A percentile compares a stretch with the other conserved stretches of the same genome.
phyloP scores from a whole-genome alignment of 2,329 filamentous ascomycete species.

The Aureobasidium sp. region DNA sequence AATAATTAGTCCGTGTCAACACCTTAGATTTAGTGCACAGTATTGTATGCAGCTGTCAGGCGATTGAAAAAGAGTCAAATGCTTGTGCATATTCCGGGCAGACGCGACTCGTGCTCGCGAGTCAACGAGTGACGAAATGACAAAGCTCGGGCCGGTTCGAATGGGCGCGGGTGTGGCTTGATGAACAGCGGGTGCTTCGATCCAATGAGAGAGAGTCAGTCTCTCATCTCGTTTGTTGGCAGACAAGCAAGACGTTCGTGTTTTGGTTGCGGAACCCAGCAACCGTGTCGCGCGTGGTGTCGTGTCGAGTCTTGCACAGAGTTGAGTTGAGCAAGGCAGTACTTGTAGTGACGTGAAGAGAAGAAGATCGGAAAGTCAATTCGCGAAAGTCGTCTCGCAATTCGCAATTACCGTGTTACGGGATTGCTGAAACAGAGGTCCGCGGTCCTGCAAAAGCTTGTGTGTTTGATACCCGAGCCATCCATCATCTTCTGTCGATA shows the following conservation, averaged over 20 bases:
- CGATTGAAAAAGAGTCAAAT: background rate
- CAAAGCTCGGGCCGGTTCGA: background rate
- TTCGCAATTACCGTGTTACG: background rate
- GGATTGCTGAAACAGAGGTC: background rate
- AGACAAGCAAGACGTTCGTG: background rate
- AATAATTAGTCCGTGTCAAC: background rate
- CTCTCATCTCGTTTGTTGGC: background rate
- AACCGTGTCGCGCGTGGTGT: background rate
- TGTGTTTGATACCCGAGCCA: background rate
- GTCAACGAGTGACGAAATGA: background rate
- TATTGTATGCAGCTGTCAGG: background rate
- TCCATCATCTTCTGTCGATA: background rate
- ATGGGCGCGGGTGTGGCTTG: background rate
- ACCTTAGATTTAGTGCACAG: background rate
- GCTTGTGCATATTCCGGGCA: background rate
- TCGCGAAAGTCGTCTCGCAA: background rate
- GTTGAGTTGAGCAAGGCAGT: background rate
- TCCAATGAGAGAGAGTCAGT: background rate
- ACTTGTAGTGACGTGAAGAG: background rate
- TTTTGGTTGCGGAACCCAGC: background rate
- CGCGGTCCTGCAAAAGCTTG: slow-evolving; percentile 11
- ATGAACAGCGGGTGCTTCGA: background rate
- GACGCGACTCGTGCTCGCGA: background rate
- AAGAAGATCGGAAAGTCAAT: background rate
- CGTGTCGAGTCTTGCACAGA: background rate